These are phyloP conservation scores for Russula emetica DNA, from an alignment of 768 basidiomycete genomes.

Conservation along the genomic window DNA sequence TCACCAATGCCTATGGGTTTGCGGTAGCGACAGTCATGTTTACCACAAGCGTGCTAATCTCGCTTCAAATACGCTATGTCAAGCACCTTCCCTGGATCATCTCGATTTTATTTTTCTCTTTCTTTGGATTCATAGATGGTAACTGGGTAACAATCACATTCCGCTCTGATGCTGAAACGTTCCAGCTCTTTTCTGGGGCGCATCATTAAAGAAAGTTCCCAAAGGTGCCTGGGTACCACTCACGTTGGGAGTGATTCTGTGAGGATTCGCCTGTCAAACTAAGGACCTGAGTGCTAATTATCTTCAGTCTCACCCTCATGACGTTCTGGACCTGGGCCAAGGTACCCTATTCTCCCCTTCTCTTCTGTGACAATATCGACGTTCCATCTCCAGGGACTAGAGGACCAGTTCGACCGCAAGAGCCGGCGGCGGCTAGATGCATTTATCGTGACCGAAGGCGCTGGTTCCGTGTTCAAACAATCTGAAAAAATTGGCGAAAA, in stretches of 20 bases:
- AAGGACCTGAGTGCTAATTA: neutral
- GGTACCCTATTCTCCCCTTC: slow-evolving; percentile 29
- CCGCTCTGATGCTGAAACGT: neutral
- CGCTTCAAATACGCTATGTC: slow-evolving; percentile 54
- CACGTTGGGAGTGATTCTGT: slow-evolving; percentile 51
- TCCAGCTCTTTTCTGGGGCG: slow-evolving; percentile 57
- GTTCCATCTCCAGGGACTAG: slow-evolving; percentile 39
- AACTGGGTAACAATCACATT: neutral
- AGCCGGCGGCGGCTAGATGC: slow-evolving; percentile 53
- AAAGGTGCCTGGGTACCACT: slow-evolving; percentile 67
- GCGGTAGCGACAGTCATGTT: slow-evolving; percentile 66
- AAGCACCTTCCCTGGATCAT: slow-evolving; percentile 47
- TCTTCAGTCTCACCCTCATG: slow-evolving; percentile 43
- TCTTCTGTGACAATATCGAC: neutral
- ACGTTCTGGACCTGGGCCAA: slow-evolving; percentile 66
- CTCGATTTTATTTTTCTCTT: slow-evolving; percentile 44
- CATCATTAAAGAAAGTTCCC: slow-evolving; percentile 56
- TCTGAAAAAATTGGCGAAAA: slow-evolving; percentile 8
- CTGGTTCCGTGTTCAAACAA: slow-evolving; percentile 18
- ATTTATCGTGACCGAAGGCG: slow-evolving; percentile 42
- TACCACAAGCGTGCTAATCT: slow-evolving; percentile 52
- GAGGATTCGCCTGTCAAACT: slow-evolving; percentile 23
- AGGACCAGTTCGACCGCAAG: slow-evolving; percentile 55
- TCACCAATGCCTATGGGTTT: slow-evolving; percentile 60
- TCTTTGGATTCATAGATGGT: slow-evolving; percentile 64